These are phyloP conservation scores for Apiospora pterosperma DNA, from an alignment of 2,329 filamentous ascomycete genomes.

Conservation along the genomic window DNA sequence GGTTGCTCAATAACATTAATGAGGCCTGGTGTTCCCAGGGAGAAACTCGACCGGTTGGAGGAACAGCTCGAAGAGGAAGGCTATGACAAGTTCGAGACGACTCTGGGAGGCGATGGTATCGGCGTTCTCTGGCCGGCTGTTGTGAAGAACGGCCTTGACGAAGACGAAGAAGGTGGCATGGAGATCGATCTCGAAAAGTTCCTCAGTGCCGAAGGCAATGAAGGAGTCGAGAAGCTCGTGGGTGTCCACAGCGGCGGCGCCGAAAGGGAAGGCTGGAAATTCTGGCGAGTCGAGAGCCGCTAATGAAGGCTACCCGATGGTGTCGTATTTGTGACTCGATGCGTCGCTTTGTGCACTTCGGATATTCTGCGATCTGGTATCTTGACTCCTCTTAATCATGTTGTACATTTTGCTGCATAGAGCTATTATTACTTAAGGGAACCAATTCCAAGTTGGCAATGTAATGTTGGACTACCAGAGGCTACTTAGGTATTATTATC, in stretches of 20 bases:
- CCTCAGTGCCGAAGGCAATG: slow-evolving; percentile 76
- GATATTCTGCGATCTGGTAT: neutral
- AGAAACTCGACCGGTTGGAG: slow-evolving; percentile 62
- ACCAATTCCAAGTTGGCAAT: neutral
- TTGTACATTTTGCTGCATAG: neutral
- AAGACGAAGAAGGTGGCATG: slow-evolving; percentile 76
- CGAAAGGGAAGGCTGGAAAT: slow-evolving; percentile 79
- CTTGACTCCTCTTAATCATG: neutral
- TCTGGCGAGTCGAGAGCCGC: slow-evolving; percentile 66
- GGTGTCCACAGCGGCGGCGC: slow-evolving; percentile 69
- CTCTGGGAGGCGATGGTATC: slow-evolving; percentile 87
- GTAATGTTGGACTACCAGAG: too few relatives aligned
- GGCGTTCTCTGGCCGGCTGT: slow-evolving; percentile 93
- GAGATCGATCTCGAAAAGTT: slow-evolving; percentile 88
- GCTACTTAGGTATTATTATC: neutral
- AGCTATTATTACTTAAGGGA: neutral
- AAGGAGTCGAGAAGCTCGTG: slow-evolving; percentile 83
- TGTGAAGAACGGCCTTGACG: slow-evolving; percentile 76
- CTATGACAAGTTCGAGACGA: slow-evolving; percentile 84
- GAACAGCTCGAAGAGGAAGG: slow-evolving; percentile 64
- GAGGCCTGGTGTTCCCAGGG: slow-evolving; percentile 57
- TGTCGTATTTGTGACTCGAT: neutral
- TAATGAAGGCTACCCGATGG: slow-evolving; percentile 15
- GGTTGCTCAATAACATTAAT: slow-evolving; percentile 93
- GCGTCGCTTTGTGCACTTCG: neutral